Conservation (phyloP, 352 stramenopile species). For the Pythium plurisporium region DNA sequence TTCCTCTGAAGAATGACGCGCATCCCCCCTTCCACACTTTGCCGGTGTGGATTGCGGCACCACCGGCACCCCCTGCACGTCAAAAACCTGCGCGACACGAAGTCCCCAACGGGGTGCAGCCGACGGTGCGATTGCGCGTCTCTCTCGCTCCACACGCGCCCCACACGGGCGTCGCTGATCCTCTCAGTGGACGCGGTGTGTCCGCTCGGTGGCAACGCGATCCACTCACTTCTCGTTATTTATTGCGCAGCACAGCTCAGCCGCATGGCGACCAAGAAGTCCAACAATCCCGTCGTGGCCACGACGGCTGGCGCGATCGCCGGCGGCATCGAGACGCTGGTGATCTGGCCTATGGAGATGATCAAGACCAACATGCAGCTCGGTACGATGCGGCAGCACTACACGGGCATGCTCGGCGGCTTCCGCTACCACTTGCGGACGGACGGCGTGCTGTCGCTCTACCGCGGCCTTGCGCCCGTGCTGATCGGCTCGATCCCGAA, state of each 20-base stretch:
- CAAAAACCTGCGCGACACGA: not conserved
- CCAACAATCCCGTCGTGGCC: constrained; percentile 75
- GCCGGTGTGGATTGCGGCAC: not conserved
- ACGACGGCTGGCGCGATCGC: constrained; percentile 82
- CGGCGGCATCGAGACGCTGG: constrained; percentile 85
- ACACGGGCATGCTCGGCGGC: constrained; percentile 65
- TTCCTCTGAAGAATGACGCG: constrained; percentile 5
- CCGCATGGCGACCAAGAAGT: constrained; percentile 41
- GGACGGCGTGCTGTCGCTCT: constrained; percentile 78
- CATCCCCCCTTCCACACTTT: not conserved
- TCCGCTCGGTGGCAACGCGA: constrained; percentile 12
- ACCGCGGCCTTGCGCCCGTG: constrained; percentile 92
- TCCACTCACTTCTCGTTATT: constrained; percentile 20
- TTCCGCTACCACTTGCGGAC: constrained; percentile 71
- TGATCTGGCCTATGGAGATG: constrained; percentile 93
- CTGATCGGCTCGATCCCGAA: constrained; percentile 95
- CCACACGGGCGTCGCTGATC: too few species aligned
- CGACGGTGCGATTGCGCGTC: not conserved
- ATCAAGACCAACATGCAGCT: constrained; percentile 95
- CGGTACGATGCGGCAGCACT: constrained; percentile 71
- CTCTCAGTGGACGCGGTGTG: not conserved
- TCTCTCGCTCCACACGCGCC: not conserved
- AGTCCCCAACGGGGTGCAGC: not conserved
- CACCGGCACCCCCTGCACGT: not conserved
- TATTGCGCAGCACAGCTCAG: not conserved